Conservation (phyloP, 2,329 filamentous ascomycete genomes). For the Xylaria sp. region DNA sequence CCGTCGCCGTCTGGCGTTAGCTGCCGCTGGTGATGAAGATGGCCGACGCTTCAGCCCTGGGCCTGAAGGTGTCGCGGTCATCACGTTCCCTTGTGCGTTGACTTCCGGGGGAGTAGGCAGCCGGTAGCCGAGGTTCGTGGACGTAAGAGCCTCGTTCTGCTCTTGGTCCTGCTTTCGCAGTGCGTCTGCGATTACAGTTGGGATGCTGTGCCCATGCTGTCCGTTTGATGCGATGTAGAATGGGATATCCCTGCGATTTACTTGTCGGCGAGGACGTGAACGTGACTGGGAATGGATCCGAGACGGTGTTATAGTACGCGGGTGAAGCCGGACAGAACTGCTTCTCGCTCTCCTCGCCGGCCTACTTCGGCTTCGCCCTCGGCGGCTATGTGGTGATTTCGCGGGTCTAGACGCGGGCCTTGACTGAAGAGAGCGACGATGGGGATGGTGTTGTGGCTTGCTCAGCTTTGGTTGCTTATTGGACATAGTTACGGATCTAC, state of each 20-base stretch:
- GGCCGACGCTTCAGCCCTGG: constrained; percentile 21
- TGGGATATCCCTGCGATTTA: constrained; percentile 26
- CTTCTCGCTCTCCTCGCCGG: constrained; percentile 26
- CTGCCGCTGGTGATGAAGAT: constrained; percentile 28
- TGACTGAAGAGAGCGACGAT: constrained; percentile 13
- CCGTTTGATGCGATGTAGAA: constrained; percentile 27
- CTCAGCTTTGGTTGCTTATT: constrained; percentile 17
- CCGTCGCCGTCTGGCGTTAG: constrained; percentile 22
- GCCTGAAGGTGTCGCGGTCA: neutral
- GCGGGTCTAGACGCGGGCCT: neutral
- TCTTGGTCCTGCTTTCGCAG: constrained; percentile 23
- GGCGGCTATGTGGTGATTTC: constrained; percentile 13
- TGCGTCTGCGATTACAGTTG: constrained; percentile 27
- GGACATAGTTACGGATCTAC: constrained; percentile 28
- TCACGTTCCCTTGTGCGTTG: neutral
- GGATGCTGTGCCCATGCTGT: constrained; percentile 21
- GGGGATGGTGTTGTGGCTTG: constrained; percentile 16
- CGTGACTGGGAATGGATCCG: constrained; percentile 23
- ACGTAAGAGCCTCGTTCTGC: constrained; percentile 18
- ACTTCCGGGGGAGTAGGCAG: constrained; percentile 24
- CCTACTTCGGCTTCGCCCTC: constrained; percentile 31
- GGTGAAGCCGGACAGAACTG: constrained; percentile 19
- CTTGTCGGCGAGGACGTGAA: constrained; percentile 14
- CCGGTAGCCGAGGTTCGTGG: constrained; percentile 10
- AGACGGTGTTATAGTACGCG: constrained; percentile 8